Percentiles rank a stretch among this genome's conserved stretches.
phyloP scores from a whole-genome alignment of 441 rosid genomes.

The Euphorbia schlechtendalii region DNA sequence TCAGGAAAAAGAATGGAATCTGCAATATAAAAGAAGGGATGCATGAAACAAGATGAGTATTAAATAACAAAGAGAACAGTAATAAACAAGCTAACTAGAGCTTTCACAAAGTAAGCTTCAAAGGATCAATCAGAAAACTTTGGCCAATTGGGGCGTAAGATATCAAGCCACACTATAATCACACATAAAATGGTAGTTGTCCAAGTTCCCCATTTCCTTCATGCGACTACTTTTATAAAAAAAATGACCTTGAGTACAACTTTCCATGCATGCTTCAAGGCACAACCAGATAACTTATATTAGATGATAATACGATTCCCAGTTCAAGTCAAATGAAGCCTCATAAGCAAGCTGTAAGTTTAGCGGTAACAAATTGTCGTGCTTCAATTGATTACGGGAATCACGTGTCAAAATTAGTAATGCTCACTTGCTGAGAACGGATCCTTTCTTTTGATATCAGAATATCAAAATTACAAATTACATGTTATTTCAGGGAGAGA shows the following conservation, averaged over 20 bases:
- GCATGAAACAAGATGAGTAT: constrained; percentile 9
- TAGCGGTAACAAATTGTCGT: neutral
- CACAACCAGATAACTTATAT: neutral
- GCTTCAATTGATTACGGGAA: neutral
- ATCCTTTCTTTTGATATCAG: neutral
- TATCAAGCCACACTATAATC: neutral
- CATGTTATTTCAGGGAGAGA: neutral
- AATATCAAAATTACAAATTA: neutral
- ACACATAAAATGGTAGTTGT: neutral
- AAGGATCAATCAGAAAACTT: neutral
- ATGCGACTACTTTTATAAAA: neutral
- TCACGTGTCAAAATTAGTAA: neutral
- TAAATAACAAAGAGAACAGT: neutral
- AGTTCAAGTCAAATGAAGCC: neutral
- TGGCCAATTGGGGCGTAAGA: neutral
- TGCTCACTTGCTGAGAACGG: neutral
- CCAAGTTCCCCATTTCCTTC: neutral
- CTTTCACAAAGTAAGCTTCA: neutral
- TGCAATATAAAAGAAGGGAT: constrained; percentile 29
- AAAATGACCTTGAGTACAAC: neutral
- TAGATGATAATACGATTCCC: neutral
- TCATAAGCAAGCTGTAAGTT: neutral
- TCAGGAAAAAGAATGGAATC: constrained; percentile 99
- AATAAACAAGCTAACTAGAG: neutral
- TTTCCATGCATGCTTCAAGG: neutral